Evolutionary conservation across 768 basidiomycete genomes (phyloP).

Genomic region (Boletus sp.): DNA sequence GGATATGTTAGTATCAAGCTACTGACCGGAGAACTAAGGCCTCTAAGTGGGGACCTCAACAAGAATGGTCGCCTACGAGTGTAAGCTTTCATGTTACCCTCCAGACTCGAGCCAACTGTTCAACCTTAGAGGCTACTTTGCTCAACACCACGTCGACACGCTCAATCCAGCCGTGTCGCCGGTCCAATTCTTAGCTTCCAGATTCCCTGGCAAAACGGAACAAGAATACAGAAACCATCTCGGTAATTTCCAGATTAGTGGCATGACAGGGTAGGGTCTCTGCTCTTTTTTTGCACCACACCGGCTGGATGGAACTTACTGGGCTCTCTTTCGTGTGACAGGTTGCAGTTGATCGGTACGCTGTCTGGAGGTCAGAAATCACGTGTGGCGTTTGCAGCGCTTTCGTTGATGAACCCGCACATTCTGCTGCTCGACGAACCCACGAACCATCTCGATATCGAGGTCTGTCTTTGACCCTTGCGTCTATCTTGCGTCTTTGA

Average conservation of each 20-base stretch:
- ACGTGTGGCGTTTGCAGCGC: constrained; percentile 86
- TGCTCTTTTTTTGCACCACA: background rate
- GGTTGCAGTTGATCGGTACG: constrained; percentile 86
- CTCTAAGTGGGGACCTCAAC: constrained; percentile 66
- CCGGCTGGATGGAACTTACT: background rate
- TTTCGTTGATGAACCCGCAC: constrained; percentile 88
- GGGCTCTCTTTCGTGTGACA: constrained; percentile 20
- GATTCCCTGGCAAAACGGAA: constrained; percentile 91
- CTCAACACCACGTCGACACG: constrained; percentile 95
- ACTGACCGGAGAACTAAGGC: constrained; percentile 22
- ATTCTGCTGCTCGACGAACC: constrained; percentile 95
- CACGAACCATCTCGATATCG: constrained; percentile 95
- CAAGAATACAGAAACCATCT: constrained; percentile 96
- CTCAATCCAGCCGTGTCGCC: constrained; percentile 83
- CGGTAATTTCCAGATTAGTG: constrained; percentile 96
- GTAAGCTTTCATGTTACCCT: constrained; percentile 41
- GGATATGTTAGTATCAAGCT: constrained; percentile 72
- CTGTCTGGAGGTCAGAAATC: constrained; percentile 95
- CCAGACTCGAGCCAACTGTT: background rate
- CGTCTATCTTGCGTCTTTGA: background rate
- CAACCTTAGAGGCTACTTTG: constrained; percentile 72
- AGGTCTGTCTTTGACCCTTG: constrained; percentile 42
- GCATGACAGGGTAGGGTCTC: constrained; percentile 77
- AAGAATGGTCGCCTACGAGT: constrained; percentile 90
- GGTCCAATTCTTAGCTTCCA: constrained; percentile 88